Percentiles rank a stretch among this genome's conserved stretches.
phyloP scores from a whole-genome alignment of 1,284 basidiomycete species.

The Irpex lacteus region DNA sequence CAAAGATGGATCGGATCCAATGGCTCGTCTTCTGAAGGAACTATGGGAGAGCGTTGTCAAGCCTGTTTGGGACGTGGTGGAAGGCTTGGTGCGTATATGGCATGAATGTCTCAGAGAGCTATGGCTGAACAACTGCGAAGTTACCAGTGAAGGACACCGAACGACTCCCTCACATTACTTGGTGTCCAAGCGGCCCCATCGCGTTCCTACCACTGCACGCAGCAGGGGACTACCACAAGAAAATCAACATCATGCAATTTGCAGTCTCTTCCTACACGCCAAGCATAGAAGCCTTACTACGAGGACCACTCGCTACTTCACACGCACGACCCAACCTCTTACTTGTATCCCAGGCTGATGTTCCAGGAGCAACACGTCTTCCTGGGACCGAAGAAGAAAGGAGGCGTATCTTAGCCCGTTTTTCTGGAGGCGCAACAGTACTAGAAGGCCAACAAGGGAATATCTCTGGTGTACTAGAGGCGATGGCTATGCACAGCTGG shows the following conservation, averaged over 20 bases:
- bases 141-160: too few relatives aligned
- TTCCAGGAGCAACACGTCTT: background rate
- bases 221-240: background rate
- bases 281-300: background rate
- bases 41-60: too few relatives aligned
- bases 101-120: too few relatives aligned
- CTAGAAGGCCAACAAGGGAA: background rate
- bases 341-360: background rate
- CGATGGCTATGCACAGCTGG: constrained; percentile 23
- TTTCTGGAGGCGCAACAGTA: background rate
- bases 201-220: background rate
- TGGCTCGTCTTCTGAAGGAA: too few relatives aligned
- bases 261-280: background rate
- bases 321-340: background rate
- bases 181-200: background rate
- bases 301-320: background rate
- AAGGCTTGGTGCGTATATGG: too few relatives aligned
- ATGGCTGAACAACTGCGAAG: too few relatives aligned
- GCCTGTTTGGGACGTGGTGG: too few relatives aligned
- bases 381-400: background rate
- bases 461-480: background rate
- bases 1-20: too few relatives aligned
- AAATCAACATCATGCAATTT: background rate
- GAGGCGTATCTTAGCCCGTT: background rate
- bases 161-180: background rate